phyloP scores from a whole-genome alignment of 169 alveolate species.

The Plasmodium adleri region DNA sequence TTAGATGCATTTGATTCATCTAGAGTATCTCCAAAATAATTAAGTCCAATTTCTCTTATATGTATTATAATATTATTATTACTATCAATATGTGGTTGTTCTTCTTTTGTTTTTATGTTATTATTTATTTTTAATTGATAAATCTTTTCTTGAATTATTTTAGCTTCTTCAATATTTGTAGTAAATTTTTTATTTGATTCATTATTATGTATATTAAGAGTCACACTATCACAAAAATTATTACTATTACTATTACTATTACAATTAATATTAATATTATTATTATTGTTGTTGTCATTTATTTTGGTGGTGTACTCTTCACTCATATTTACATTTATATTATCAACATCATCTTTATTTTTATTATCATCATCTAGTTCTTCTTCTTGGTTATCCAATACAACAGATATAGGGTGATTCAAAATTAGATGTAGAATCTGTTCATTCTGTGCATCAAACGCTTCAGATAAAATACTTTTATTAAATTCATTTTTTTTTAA shows the following conservation, averaged over 20 bases:
- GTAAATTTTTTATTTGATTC: conserved; percentile 7
- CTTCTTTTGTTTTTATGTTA: conserved; percentile 4
- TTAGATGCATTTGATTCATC: conserved; percentile 46
- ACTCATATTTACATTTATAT: background rate
- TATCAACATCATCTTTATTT: background rate
- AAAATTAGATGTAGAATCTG: conserved; percentile 80
- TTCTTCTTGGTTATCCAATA: conserved; percentile 27
- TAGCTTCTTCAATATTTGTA: conserved; percentile 29
- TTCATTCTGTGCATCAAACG: conserved; percentile 80
- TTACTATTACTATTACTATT: background rate
- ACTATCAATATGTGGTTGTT: background rate
- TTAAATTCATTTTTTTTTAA: conserved; percentile 75
- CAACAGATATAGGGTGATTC: conserved; percentile 80
- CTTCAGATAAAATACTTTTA: conserved; percentile 80
- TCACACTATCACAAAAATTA: too few species aligned
- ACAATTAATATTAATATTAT: background rate
- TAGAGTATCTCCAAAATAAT: conserved; percentile 70
- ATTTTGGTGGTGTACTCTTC: background rate
- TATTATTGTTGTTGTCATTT: background rate
- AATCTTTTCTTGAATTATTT: conserved; percentile 47
- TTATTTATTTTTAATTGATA: conserved; percentile 22
- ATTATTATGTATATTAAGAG: background rate
- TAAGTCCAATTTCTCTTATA: conserved; percentile 75
- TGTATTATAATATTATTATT: conserved; percentile 28
- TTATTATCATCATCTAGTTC: background rate